Evolutionary conservation across 306 rosid species (phyloP).

Genomic region (Herpetospermum pedunculosum): DNA sequence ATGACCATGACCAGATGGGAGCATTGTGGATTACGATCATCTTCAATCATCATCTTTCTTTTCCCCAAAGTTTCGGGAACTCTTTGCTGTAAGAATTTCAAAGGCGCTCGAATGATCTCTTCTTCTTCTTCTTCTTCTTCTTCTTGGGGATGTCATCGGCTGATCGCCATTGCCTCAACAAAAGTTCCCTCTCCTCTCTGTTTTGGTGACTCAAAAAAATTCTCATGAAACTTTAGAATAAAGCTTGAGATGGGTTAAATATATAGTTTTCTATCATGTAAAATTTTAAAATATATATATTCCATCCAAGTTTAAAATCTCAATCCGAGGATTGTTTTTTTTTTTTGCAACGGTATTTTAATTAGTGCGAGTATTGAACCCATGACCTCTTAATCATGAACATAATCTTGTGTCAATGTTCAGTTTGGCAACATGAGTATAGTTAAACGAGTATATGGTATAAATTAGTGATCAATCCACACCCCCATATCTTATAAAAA

Average conservation of each 20-base stretch:
- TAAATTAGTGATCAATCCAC: too few species aligned
- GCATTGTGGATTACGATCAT: background rate
- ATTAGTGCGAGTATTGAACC: too few species aligned
- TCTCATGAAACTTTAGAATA: background rate
- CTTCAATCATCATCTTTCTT: background rate
- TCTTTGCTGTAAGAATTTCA: background rate
- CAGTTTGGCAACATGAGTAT: too few species aligned
- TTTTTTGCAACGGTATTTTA: too few species aligned
- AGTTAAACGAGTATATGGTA: too few species aligned
- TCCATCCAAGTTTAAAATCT: too few species aligned
- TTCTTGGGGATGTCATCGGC: background rate
- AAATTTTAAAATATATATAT: too few species aligned
- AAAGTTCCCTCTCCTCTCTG: background rate
- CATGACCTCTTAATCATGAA: too few species aligned
- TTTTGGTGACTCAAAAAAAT: background rate
- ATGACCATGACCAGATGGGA: conserved; percentile 10
- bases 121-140: background rate
- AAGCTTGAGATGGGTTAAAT: background rate
- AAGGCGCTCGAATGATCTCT: background rate
- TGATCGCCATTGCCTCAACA: background rate
- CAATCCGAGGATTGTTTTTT: too few species aligned
- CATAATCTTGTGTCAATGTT: too few species aligned
- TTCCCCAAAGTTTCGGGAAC: background rate
- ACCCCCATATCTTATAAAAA: too few species aligned
- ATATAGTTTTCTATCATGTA: too few species aligned